These are phyloP conservation scores for barrel medic (Medicago truncatula) DNA, from an alignment of 306 rosid genomes.

Conservation along the genomic window DNA sequence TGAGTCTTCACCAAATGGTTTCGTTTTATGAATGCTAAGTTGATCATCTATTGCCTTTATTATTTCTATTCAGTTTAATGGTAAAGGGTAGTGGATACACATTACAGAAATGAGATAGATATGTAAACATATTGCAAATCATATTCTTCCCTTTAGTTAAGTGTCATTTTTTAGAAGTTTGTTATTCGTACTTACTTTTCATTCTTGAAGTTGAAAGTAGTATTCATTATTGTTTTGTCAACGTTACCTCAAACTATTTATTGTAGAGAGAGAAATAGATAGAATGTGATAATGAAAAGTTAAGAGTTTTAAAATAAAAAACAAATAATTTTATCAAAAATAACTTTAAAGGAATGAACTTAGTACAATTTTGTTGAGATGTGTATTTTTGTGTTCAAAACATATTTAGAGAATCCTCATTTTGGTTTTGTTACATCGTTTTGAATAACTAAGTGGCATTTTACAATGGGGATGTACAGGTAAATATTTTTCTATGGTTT, in stretches of 20 bases:
- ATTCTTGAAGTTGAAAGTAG: not conserved
- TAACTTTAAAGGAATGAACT: not conserved
- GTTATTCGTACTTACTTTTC: not conserved
- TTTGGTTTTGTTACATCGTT: not conserved
- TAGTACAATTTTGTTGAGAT: slow-evolving; percentile 3
- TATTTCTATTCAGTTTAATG: slow-evolving; percentile 25
- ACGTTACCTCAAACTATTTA: not conserved
- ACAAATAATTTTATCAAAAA: not conserved
- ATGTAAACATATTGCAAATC: slow-evolving; percentile 5
- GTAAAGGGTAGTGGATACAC: slow-evolving; percentile 9
- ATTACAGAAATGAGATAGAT: slow-evolving; percentile 13
- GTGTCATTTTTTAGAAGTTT: not conserved
- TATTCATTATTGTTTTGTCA: not conserved
- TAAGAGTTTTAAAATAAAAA: not conserved
- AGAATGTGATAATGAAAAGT: not conserved
- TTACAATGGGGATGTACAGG: not conserved
- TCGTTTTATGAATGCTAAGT: slow-evolving; percentile 15
- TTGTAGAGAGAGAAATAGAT: not conserved
- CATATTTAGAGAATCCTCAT: not conserved
- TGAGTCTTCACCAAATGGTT: slow-evolving; percentile 39
- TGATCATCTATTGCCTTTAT: not conserved
- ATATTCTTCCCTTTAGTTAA: not conserved
- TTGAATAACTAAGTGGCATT: not conserved
- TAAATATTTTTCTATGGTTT: not conserved
- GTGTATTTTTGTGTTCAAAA: not conserved